Evolutionary conservation across 345 rosid genomes (phyloP), one percentile per base, ranked within the genome.

Genomic region (Triadica sebifera): DNA sequence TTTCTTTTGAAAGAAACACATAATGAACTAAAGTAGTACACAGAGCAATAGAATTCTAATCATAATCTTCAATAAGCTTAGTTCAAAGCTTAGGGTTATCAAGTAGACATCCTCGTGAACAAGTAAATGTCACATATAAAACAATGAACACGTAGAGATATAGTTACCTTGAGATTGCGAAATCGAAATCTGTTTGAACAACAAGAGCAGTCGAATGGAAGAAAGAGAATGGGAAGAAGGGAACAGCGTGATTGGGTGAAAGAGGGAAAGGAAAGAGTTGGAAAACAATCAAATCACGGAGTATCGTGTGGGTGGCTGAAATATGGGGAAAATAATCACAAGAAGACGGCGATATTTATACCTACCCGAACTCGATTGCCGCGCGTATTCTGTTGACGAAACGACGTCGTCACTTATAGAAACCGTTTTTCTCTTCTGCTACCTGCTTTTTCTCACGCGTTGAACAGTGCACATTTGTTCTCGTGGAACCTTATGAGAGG

Each of bases 281-380:
- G 20, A 16, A 15, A 6, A 51, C 24, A 58, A 58, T 9, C 37
- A 15, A 58, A 55, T 6, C 59, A 58, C 37, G 11, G 37, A 58
- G 24, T 17, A 52, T 5, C n/a, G 57, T 5, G 16, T 52, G 8
- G 10, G 16, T 52, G 8, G 10, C 47, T 6, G 47, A 22, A 53
- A 16, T 53, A 53, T 13, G 57, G 57, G 57, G 57, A 34, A 29
- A 58, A 10, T 8, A 29, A 67, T 3, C 13, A 46, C 20, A 11
- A 49, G 71, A 67, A 47, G 57, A 47, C 7, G 70, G 10, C 41
- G 37, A 12, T 1, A 65, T 65, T 65, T 65, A 65, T 65, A 65
- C 34, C 11, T 65, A 65, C 34, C 11, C 69, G 5, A 43, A 10
- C 34, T 65, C 37, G 24, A 17, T 65, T 65, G 20, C n/a, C 34